These are phyloP conservation scores for Trametes sanguinea DNA, from an alignment of 768 basidiomycete species.

Conservation along the genomic window DNA sequence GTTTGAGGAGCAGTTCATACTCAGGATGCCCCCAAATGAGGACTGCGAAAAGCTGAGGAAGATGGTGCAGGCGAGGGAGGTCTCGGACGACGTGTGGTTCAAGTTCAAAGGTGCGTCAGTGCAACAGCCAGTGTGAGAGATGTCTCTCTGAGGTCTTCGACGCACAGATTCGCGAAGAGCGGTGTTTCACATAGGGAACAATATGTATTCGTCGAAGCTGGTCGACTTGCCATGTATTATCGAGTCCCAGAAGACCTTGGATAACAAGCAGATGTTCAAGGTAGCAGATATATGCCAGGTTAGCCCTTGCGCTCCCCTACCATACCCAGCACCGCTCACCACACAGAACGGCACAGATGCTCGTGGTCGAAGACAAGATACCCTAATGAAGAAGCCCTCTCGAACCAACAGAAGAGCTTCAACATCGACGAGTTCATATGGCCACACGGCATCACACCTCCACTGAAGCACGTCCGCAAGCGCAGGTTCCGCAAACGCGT, in stretches of 20 bases:
- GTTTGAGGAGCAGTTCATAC: conserved; percentile 96
- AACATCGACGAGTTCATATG: conserved; percentile 96
- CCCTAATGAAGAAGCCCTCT: conserved; percentile 67
- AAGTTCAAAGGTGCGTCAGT: conserved; percentile 83
- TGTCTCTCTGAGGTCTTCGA: background rate
- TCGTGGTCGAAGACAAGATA: conserved; percentile 79
- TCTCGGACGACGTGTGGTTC: conserved; percentile 87
- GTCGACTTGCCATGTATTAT: conserved; percentile 95
- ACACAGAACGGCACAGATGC: conserved; percentile 60
- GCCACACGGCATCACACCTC: conserved; percentile 95
- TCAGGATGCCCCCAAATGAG: conserved; percentile 84
- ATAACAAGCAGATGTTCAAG: conserved; percentile 98
- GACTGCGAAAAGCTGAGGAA: conserved; percentile 79
- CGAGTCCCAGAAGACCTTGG: conserved; percentile 94
- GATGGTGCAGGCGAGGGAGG: conserved; percentile 77
- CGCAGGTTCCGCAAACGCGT: conserved; percentile 90
- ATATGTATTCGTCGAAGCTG: conserved; percentile 84
- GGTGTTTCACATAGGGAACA: conserved; percentile 82
- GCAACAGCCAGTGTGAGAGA: background rate
- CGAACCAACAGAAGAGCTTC: conserved; percentile 61
- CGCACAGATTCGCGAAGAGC: conserved; percentile 83
- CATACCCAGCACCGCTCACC: no score
- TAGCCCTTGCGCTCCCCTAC: conserved; percentile 1
- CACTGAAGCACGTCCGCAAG: conserved; percentile 86
- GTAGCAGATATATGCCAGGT: conserved; percentile 98